Percentiles rank a stretch among this genome's conserved stretches.
Conservation (phyloP, 2,329 filamentous ascomycete species). For the Remersonia thermophila region DNA sequence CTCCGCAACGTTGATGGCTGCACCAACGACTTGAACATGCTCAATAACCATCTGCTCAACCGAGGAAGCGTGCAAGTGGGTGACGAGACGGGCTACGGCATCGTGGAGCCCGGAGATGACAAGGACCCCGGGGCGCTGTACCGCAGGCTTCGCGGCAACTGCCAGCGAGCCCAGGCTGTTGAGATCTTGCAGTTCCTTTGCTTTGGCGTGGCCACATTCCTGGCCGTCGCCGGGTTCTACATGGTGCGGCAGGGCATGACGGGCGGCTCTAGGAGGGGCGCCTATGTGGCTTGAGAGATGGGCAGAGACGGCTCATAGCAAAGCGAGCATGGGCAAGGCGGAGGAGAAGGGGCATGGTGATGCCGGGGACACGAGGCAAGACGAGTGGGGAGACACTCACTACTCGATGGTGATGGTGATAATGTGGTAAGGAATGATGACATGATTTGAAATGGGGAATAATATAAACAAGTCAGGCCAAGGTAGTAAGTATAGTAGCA, state of each 20-base stretch:
- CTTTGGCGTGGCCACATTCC: conserved; percentile 4
- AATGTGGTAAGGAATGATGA: background rate
- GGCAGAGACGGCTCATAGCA: no score
- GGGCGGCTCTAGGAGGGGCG: background rate
- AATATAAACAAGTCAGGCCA: no score
- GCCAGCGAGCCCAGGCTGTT: conserved; percentile 11
- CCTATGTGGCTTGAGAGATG: conserved; percentile 4
- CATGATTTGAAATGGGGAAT: no score
- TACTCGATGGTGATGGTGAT: background rate
- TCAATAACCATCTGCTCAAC: conserved; percentile 12
- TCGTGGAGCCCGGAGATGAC: background rate
- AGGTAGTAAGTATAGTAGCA: no score
- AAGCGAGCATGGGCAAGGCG: background rate
- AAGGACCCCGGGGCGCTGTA: background rate
- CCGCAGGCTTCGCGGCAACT: conserved; percentile 9
- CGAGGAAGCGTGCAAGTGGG: conserved; percentile 1
- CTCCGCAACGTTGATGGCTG: conserved; percentile 8
- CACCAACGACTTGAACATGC: conserved; percentile 2
- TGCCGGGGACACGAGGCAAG: no score
- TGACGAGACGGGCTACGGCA: conserved; percentile 3
- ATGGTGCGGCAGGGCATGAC: conserved; percentile 4
- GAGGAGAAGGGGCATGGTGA: background rate
- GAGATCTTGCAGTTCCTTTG: conserved; percentile 14
- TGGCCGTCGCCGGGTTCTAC: conserved; percentile 7
- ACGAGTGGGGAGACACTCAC: background rate